Evolutionary conservation across 768 basidiomycete species (phyloP).

Genomic region (Russula dissimulans): DNA sequence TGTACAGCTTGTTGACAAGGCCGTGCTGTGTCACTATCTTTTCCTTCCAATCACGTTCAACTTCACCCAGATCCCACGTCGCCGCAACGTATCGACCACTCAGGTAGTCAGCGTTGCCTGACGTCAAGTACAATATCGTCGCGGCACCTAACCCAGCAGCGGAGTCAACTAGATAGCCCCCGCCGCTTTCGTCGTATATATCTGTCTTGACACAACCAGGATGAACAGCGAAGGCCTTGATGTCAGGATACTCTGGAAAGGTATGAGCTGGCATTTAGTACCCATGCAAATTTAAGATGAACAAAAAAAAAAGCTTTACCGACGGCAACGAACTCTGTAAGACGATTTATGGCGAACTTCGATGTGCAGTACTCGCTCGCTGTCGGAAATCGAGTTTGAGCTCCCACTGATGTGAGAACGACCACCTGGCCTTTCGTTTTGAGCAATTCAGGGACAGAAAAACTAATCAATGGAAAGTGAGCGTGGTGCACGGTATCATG

Average conservation of each 20-base stretch:
- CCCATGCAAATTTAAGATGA: too few species aligned
- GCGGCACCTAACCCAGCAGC: not conserved
- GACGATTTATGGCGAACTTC: not conserved
- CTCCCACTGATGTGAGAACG: not conserved
- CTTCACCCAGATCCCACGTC: slow-evolving; percentile 11
- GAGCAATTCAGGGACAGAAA: not conserved
- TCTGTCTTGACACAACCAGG: not conserved
- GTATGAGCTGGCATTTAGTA: not conserved
- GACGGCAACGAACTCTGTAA: not conserved
- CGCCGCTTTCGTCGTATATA: not conserved
- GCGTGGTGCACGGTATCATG: not conserved
- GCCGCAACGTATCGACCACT: slow-evolving; percentile 4
- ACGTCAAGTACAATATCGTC: not conserved
- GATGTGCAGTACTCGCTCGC: not conserved
- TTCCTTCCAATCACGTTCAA: slow-evolving; percentile 10
- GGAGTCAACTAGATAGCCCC: not conserved
- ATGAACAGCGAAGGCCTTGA: not conserved
- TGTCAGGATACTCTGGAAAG: not conserved
- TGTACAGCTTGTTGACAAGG: slow-evolving; percentile 3
- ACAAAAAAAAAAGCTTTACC: not conserved
- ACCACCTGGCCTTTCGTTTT: not conserved
- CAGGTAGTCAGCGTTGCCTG: slow-evolving; percentile 1
- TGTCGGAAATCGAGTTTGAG: not conserved
- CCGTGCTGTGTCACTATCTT: not conserved
- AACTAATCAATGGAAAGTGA: not conserved